These are phyloP conservation scores for Fusarium secorum DNA, from an alignment of 2,329 filamentous ascomycete genomes.

Conservation along the genomic window DNA sequence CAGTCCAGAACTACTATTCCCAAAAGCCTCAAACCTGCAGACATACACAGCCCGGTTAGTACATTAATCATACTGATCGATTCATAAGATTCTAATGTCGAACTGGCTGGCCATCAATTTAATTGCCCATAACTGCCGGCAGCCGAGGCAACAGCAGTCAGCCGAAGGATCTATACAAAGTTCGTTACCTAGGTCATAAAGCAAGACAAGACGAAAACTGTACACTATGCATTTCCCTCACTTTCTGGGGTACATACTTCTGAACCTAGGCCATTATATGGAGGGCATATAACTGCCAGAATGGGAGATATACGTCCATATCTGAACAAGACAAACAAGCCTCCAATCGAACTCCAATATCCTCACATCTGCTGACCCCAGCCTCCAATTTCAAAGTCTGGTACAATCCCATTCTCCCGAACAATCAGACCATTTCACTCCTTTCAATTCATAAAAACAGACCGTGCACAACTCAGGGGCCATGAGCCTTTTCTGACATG, in stretches of 20 bases:
- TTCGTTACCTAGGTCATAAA: not conserved
- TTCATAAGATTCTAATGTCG: not conserved
- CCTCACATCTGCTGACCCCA: constrained; percentile 16
- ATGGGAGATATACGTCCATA: not conserved
- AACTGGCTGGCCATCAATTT: not conserved
- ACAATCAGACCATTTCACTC: constrained; percentile 4
- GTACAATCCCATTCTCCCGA: not conserved
- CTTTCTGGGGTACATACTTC: not conserved
- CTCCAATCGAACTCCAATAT: not conserved
- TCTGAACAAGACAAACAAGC: constrained; percentile 4
- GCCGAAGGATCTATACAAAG: not conserved
- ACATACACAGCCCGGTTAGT: not conserved
- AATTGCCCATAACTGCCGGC: not conserved
- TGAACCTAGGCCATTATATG: not conserved
- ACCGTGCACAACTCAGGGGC: not conserved
- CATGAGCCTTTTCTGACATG: not conserved
- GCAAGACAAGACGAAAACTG: not conserved
- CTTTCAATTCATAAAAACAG: not conserved
- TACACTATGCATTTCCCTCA: not conserved
- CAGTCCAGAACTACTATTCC: not conserved
- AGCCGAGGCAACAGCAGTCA: not conserved
- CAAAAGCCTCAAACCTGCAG: not conserved
- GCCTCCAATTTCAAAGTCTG: not conserved
- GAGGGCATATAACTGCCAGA: not conserved
- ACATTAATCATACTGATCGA: not conserved